Evolutionary conservation across 306 rosid species (phyloP).

Genomic region (Lathyrus oleraceus): DNA sequence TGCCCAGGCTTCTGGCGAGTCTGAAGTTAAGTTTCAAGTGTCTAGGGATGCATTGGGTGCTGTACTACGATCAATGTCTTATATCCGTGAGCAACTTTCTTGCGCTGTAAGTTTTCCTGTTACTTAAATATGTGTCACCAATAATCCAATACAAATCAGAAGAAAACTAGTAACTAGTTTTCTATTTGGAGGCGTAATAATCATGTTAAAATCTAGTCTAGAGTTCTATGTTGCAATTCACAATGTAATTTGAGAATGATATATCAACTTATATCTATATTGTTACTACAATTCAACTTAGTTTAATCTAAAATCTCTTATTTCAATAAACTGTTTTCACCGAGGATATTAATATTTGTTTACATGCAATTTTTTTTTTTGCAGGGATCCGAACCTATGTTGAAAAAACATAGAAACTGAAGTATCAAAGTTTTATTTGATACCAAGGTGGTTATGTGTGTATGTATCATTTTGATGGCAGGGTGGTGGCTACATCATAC

Average conservation of each 20-base stretch:
- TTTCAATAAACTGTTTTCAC: not conserved
- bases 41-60: slow-evolving; percentile 90
- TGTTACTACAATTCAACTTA: not conserved
- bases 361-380: slow-evolving; percentile 24
- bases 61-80: slow-evolving; percentile 92
- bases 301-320: not conserved
- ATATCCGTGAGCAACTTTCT: slow-evolving; percentile 94
- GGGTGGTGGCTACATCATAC: slow-evolving; percentile 28
- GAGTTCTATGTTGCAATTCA: slow-evolving; percentile 17
- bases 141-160: not conserved
- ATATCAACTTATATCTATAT: not conserved
- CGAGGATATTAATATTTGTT: slow-evolving; percentile 17
- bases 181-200: not conserved
- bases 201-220: slow-evolving; percentile 7
- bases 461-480: slow-evolving; percentile 19
- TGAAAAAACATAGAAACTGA: slow-evolving; percentile 68
- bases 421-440: slow-evolving; percentile 24
- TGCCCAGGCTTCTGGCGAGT: slow-evolving; percentile 73
- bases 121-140: slow-evolving; percentile 27
- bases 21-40: slow-evolving; percentile 93
- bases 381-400: slow-evolving; percentile 61
- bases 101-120: slow-evolving; percentile 56
- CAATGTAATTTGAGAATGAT: slow-evolving; percentile 20
- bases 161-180: not conserved
- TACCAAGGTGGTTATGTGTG: slow-evolving; percentile 32